Evolutionary conservation across 257 asterid genomes (phyloP).

Genomic region (Nicotiana noctiflora): DNA sequence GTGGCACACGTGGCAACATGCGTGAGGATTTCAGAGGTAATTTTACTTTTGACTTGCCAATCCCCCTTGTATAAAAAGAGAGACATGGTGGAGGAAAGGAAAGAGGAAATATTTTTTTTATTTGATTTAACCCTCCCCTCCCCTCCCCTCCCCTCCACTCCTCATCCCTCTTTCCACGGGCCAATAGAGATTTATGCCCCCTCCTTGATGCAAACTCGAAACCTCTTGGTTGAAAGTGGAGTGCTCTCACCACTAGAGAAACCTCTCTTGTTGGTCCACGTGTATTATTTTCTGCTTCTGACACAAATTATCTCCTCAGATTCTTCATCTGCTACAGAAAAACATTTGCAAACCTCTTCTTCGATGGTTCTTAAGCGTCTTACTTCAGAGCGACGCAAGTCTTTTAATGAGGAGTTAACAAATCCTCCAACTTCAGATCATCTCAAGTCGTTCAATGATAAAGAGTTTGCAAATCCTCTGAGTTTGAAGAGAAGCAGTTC

Average conservation of each 20-base stretch:
- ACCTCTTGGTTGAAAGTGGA: neutral
- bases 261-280: neutral
- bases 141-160: neutral
- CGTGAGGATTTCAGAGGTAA: slow-evolving; percentile 30
- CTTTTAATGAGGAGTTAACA: neutral
- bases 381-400: neutral
- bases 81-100: neutral
- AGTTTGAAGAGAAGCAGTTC: slow-evolving; percentile 23
- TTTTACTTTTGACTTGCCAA: neutral
- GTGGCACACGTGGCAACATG: slow-evolving; percentile 13
- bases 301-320: slow-evolving; percentile 27
- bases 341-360: slow-evolving; percentile 19
- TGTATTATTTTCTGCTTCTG: slow-evolving; percentile 13
- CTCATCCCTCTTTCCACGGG: neutral
- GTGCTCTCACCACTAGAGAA: neutral
- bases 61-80: neutral
- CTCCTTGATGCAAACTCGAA: neutral
- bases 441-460: slow-evolving; percentile 14
- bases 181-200: neutral
- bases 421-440: slow-evolving; percentile 21
- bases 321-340: slow-evolving; percentile 23
- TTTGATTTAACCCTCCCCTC: no score
- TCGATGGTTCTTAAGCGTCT: slow-evolving; percentile 12
- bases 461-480: slow-evolving; percentile 11
- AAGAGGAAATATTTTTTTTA: no score